These are phyloP conservation scores for Globisporangium lucens DNA, from an alignment of 352 stramenopile species.

Conservation along the genomic window DNA sequence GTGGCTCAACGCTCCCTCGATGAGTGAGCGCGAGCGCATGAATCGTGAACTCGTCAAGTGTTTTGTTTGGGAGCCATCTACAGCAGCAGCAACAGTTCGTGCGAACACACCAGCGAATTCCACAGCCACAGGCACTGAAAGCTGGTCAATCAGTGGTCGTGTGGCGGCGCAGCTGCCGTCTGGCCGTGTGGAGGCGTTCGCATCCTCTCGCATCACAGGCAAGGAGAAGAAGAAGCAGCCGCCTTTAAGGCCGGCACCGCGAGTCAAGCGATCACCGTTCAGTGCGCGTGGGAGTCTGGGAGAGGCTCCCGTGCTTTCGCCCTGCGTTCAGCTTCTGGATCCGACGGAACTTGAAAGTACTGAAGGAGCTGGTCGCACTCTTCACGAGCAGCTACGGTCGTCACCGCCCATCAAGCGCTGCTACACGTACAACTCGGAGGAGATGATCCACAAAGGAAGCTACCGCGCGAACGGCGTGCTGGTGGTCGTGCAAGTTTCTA, in stretches of 20 bases:
- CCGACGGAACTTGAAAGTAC: conserved; percentile 9
- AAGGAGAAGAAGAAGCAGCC: conserved; percentile 11
- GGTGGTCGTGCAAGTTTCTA: conserved; percentile 49
- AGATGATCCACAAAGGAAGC: conserved; percentile 55
- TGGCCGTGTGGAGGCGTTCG: conserved; percentile 22
- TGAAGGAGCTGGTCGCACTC: neutral
- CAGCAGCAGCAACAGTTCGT: neutral
- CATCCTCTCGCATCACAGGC: conserved; percentile 10
- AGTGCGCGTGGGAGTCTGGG: conserved; percentile 17
- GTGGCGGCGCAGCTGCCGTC: conserved; percentile 32
- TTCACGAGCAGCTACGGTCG: neutral
- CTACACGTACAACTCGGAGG: conserved; percentile 53
- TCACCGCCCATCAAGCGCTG: conserved; percentile 11
- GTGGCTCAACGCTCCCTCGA: conserved; percentile 29
- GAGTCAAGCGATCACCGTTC: conserved; percentile 28
- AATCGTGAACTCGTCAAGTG: conserved; percentile 27
- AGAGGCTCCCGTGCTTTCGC: conserved; percentile 22
- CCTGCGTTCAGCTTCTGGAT: conserved; percentile 49
- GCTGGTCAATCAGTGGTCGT: conserved; percentile 8
- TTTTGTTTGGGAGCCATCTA: conserved; percentile 32
- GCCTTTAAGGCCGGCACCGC: neutral
- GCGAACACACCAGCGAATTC: neutral
- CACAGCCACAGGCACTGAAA: neutral
- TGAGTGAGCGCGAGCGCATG: conserved; percentile 13
- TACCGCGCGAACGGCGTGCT: conserved; percentile 58